Percentiles rank a stretch among this genome's conserved stretches.
Conservation (phyloP, 805 yeast species). For the Yarrowia sp. region DNA sequence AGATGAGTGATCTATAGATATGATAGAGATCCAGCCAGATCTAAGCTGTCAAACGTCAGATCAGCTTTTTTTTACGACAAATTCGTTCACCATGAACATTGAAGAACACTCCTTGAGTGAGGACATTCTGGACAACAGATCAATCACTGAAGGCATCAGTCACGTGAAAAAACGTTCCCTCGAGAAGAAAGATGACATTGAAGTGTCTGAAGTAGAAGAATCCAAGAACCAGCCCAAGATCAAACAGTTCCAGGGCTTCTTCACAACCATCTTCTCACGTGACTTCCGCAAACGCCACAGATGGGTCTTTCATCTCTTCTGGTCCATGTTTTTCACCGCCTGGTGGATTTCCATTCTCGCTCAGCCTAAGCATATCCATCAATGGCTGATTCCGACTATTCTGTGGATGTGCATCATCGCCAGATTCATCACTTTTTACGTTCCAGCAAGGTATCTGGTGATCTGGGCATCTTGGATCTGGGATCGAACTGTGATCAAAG, state of each 20-base stretch:
- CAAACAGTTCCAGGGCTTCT: no score
- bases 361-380: conserved; percentile 48
- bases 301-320: conserved; percentile 8
- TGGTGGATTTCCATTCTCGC: conserved; percentile 58
- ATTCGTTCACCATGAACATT: background rate
- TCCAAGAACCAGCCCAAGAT: background rate
- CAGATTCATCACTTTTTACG: conserved; percentile 51
- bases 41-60: no score
- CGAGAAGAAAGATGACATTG: background rate
- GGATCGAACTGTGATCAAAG: conserved; percentile 35
- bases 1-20: background rate
- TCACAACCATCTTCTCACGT: no score
- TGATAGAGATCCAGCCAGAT: no score
- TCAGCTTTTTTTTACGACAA: no score
- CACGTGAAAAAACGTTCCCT: background rate
- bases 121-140: background rate
- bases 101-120: background rate
- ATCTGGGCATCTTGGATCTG: conserved; percentile 37
- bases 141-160: background rate
- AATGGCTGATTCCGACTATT: conserved; percentile 59
- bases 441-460: conserved; percentile 40
- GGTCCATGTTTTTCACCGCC: conserved; percentile 44
- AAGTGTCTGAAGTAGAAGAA: background rate
- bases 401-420: conserved; percentile 51
- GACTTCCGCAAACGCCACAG: background rate